Base-by-base conservation (phyloP, 305 asterid species). In the Solanum hybrid region DNA sequence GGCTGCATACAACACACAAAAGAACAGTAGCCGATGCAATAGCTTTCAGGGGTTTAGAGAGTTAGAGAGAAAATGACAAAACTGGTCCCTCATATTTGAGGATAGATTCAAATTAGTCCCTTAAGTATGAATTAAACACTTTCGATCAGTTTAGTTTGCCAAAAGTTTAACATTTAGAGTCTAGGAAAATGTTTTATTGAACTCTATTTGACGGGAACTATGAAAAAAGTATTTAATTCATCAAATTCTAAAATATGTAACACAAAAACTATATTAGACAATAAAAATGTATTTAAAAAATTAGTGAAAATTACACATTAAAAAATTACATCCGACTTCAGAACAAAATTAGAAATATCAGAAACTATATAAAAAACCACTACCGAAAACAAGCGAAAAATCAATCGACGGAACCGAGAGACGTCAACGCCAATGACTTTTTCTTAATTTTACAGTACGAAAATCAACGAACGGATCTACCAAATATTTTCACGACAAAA, bases 401-500 rank as follows among this genome's bases (percentile, higher is more conserved):
- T 17, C 5, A 61, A 20, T 8, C 1, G 26, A 61, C 0, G 2
- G 1, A 61, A 61, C 2, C 5, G 1, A 20, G 26, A 22, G 27
- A 61, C 1, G 1, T 22, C 4, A 57, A 61, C 2, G 5, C 26
- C 72, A 61, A 61, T 61, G 11, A 61, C 10, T 20, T 61, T 61
- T 61, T 61, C 11, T 61, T 61, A 61, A 61, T 20, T 61, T 61
- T 7, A 61, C 4, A 0, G 72, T 61, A 61, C 27, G 12, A 61
- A 61, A 61, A 61, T 61, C n/a, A 0, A 20, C 2, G 12, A 0
- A 61, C 2, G 73, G 0, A 61, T 61, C 73, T 61, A 22, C 5
- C 5, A 22, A 22, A 3, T 61, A 3, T 61, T 61, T 61, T 61
- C 24, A 22, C 5, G 26, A 61, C 0, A 61, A 61, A 61, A 7